These are phyloP conservation scores for Zygosaccharomyces lentus DNA, from an alignment of 805 yeast genomes.

Conservation along the genomic window DNA sequence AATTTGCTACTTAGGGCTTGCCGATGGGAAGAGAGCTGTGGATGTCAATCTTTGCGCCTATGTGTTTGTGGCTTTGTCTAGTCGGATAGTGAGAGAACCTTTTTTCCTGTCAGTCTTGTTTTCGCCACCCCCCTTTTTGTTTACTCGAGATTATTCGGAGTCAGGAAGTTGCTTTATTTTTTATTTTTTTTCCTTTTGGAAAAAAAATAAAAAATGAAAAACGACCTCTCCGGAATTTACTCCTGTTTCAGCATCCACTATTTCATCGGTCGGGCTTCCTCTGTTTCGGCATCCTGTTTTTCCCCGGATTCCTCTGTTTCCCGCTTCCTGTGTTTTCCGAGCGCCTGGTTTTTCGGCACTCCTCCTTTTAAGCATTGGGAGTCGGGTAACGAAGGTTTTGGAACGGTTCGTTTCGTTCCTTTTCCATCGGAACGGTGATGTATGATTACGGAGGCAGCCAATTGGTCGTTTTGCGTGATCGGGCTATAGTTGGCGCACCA, in stretches of 20 bases:
- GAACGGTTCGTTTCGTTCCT: neutral
- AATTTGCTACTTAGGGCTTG: neutral
- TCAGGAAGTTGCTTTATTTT: neutral
- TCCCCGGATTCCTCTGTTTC: neutral
- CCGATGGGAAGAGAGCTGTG: neutral
- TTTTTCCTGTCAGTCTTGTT: neutral
- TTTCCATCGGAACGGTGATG: neutral
- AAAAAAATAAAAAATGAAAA: no score
- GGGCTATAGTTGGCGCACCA: neutral
- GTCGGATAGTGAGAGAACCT: neutral
- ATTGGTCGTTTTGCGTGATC: slow-evolving; percentile 3
- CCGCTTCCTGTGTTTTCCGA: neutral
- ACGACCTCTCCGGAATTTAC: neutral
- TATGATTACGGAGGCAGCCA: neutral
- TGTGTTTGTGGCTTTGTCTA: neutral
- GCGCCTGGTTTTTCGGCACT: neutral
- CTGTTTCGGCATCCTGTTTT: slow-evolving; percentile 3
- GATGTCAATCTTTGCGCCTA: neutral
- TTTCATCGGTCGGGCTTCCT: neutral
- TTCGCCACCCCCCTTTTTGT: neutral
- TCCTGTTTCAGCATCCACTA: neutral
- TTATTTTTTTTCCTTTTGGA: neutral
- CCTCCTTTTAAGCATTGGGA: neutral
- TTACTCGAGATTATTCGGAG: neutral
- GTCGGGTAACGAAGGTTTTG: neutral